A percentile compares a stretch with the other conserved stretches of the same genome.
Conservation (phyloP, 495 filamentous ascomycete species). For the Neurospora tetrasperma region DNA sequence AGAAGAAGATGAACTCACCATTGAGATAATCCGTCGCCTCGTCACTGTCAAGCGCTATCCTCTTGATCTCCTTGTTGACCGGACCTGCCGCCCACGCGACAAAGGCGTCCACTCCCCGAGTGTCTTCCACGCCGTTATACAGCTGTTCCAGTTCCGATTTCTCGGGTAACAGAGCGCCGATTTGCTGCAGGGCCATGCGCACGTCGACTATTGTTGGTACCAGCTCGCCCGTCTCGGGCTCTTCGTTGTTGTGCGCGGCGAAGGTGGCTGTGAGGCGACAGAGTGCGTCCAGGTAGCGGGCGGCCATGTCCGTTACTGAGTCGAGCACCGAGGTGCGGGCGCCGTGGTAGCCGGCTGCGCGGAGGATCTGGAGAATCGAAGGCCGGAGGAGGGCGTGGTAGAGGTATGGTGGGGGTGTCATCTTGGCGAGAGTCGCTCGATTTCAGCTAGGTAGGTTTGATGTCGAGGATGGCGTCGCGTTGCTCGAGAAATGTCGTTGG, state of each 20-base stretch:
- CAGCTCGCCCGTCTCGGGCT: slow-evolving; percentile 18
- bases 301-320: slow-evolving; percentile 62
- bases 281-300: slow-evolving; percentile 62
- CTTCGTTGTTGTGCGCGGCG: slow-evolving; percentile 36
- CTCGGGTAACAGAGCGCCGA: slow-evolving; percentile 57
- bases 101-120: slow-evolving; percentile 61
- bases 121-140: slow-evolving; percentile 50
- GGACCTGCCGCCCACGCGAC: slow-evolving; percentile 62
- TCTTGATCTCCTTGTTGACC: slow-evolving; percentile 56
- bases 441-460: not conserved
- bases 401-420: slow-evolving; percentile 39
- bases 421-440: slow-evolving; percentile 11
- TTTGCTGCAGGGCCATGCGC: slow-evolving; percentile 69
- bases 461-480: not conserved
- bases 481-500: not conserved
- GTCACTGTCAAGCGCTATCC: slow-evolving; percentile 44
- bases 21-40: slow-evolving; percentile 61
- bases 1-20: slow-evolving; percentile 26
- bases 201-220: slow-evolving; percentile 58
- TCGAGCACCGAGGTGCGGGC: slow-evolving; percentile 69
- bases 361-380: slow-evolving; percentile 73
- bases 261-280: slow-evolving; percentile 51
- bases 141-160: slow-evolving; percentile 28
- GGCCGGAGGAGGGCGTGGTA: slow-evolving; percentile 73
- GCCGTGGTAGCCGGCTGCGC: slow-evolving; percentile 73